Base-by-base conservation (phyloP, 1,139 yeast species). In the Blastobotrys serpentis region DNA sequence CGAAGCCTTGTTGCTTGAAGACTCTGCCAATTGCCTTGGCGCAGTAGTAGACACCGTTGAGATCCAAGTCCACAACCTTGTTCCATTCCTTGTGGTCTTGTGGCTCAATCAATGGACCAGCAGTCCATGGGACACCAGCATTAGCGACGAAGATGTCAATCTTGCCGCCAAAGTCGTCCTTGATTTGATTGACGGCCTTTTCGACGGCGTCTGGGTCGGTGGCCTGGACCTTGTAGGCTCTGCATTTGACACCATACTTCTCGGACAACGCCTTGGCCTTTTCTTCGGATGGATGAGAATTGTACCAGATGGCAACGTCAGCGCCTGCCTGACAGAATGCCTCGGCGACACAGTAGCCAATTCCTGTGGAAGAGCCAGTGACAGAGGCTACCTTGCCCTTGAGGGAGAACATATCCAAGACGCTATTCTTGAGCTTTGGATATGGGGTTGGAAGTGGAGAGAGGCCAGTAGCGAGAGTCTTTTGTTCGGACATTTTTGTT, bases 311-410 rank as follows among this genome's bases (percentile, higher is more conserved):
- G 54, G 90, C 92, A 41, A 88, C 84, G 57, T 86, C 88, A 8
- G 95, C 96, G 47, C 96, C 96, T 3, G 94, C 95, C 70, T 86
- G 94, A 45, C 94, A 90, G 61, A 74, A 86, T 0, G 90, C 94
- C 63, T 82, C 85, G 40, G 95, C 96, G 22, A 86, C 87, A 4
- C 86, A 88, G 56, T 71, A 76, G 10, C 96, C 96, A 59, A 88
- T 88, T 23, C 96, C 96, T 34, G 84, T 77, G 13, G 94, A 83
- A 2, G 94, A 84, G 29, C 96, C 96, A 16, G 96, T 86, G 52
- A 88, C 80, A n/a, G 88, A 79, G 48, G 95, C 95, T 16, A 85
- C 87, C 66, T 86, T 86, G 17, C 95, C 95, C 72, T 83, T 85
- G 54, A 86, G 73, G 0, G 69, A 66, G 58, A 68, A 68, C 48